A percentile compares a stretch with the other conserved stretches of the same genome.
These are phyloP conservation scores for Stemphylium beticola DNA, from an alignment of 2,329 filamentous ascomycete genomes.

Conservation along the genomic window DNA sequence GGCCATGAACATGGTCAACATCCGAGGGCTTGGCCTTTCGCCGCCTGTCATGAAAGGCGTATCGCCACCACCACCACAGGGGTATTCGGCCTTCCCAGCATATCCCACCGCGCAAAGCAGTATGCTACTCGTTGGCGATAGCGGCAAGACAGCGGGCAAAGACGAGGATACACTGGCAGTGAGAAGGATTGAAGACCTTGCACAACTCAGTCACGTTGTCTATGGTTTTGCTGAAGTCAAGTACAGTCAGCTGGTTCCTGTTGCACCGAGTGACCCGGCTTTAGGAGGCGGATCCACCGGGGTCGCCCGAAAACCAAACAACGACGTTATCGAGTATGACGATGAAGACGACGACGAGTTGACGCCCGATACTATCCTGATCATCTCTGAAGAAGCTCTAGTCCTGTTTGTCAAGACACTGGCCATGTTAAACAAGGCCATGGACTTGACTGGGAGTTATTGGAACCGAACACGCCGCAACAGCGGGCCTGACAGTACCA, in stretches of 20 bases:
- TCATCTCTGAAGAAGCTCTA: constrained; percentile 89
- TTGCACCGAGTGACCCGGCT: constrained; percentile 76
- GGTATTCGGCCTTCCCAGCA: constrained; percentile 81
- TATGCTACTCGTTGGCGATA: constrained; percentile 67
- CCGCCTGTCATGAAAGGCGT: constrained; percentile 65
- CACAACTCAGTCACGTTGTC: constrained; percentile 91
- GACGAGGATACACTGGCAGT: constrained; percentile 84
- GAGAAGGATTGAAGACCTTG: constrained; percentile 86
- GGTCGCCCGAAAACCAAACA: constrained; percentile 44
- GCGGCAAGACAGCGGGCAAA: constrained; percentile 64
- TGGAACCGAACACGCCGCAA: constrained; percentile 77
- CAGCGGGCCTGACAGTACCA: constrained; percentile 56
- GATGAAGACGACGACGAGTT: constrained; percentile 68
- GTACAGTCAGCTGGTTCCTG: constrained; percentile 92
- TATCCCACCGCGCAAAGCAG: constrained; percentile 79
- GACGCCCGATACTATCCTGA: constrained; percentile 83
- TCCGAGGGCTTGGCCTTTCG: constrained; percentile 72
- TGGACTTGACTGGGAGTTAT: constrained; percentile 93
- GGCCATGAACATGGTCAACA: constrained; percentile 91
- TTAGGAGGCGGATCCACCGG: constrained; percentile 65
- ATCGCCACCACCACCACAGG: constrained; percentile 75
- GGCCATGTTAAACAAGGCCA: constrained; percentile 86
- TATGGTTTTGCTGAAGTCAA: constrained; percentile 99
- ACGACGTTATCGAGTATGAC: constrained; percentile 60
- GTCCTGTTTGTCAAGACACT: constrained; percentile 96